These are phyloP conservation scores for Fusarium nelsonii DNA, from an alignment of 2,329 filamentous ascomycete genomes.

Conservation along the genomic window DNA sequence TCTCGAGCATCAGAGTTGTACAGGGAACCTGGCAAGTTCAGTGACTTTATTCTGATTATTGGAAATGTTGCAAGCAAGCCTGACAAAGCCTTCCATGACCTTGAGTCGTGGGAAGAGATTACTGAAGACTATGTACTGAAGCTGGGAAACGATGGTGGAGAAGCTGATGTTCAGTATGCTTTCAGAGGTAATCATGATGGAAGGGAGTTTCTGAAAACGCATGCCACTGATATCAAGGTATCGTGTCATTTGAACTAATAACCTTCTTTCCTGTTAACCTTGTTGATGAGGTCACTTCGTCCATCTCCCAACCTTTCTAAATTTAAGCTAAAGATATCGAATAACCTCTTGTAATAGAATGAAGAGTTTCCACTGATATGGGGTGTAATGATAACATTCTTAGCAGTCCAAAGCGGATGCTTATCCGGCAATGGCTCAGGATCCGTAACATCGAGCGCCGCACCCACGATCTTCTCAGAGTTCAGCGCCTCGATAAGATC, in stretches of 20 bases:
- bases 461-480: slow-evolving; percentile 64
- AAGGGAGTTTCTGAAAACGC: neutral
- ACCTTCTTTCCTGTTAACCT: slow-evolving; percentile 54
- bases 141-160: neutral
- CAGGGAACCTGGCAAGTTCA: too few species aligned
- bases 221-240: neutral
- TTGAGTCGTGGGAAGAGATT: neutral
- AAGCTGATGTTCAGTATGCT: neutral
- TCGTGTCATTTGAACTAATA: too few species aligned
- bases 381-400: slow-evolving; percentile 74
- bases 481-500: slow-evolving; percentile 73
- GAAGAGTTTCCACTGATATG: slow-evolving; percentile 61
- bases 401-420: slow-evolving; percentile 76
- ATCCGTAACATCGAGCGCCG: slow-evolving; percentile 82
- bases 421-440: slow-evolving; percentile 79
- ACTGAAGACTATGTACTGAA: neutral
- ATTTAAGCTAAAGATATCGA: slow-evolving; percentile 59
- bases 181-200: neutral
- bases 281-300: slow-evolving; percentile 55
- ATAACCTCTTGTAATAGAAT: slow-evolving; percentile 56
- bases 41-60: neutral
- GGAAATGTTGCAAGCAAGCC: neutral
- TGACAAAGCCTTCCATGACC: neutral
- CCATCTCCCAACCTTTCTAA: slow-evolving; percentile 55
- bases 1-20: too few species aligned